These are phyloP conservation scores for Pascua guehoae DNA, from an alignment of 1,284 basidiomycete species.

Conservation along the genomic window DNA sequence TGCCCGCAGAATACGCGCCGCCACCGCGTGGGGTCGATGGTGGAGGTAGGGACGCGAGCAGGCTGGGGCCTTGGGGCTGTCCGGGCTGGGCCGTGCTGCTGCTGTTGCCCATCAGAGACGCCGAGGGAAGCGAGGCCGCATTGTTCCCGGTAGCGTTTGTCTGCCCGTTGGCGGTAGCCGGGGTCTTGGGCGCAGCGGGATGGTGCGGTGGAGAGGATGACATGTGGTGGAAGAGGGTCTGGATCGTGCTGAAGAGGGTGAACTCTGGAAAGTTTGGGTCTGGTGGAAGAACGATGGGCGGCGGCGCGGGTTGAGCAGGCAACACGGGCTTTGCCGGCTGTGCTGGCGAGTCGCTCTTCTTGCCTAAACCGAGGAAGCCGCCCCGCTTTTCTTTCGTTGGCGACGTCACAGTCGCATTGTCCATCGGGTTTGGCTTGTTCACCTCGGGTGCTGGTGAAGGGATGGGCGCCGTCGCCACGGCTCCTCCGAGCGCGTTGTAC, in stretches of 20 bases:
- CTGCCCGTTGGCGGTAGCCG: background rate
- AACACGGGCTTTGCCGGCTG: background rate
- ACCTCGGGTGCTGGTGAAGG: constrained; percentile 4
- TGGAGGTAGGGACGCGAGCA: constrained; percentile 43
- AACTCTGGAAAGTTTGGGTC: constrained; percentile 62
- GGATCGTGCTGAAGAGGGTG: constrained; percentile 81
- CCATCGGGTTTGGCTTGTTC: constrained; percentile 17
- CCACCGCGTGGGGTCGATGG: constrained; percentile 44
- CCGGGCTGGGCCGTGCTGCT: background rate
- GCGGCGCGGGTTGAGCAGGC: constrained; percentile 9
- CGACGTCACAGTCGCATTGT: constrained; percentile 8
- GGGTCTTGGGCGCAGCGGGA: constrained; percentile 33
- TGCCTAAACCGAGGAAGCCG: constrained; percentile 17
- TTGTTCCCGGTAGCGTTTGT: constrained; percentile 11
- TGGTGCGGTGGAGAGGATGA: constrained; percentile 43
- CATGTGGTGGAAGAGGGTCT: constrained; percentile 82
- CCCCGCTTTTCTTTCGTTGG: constrained; percentile 24
- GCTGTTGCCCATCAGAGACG: constrained; percentile 15
- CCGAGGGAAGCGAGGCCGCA: constrained; percentile 33
- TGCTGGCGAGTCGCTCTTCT: constrained; percentile 5
- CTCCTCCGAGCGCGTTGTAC: constrained; percentile 37
- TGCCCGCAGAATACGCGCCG: constrained; percentile 45
- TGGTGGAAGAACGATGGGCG: constrained; percentile 26
- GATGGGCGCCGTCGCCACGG: constrained; percentile 13
- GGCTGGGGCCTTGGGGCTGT: constrained; percentile 33